Percentiles rank a stretch among this genome's conserved stretches.
Evolutionary conservation across 1,139 yeast species (phyloP).

Genomic region (Zhuliangozyma blackwelliae): DNA sequence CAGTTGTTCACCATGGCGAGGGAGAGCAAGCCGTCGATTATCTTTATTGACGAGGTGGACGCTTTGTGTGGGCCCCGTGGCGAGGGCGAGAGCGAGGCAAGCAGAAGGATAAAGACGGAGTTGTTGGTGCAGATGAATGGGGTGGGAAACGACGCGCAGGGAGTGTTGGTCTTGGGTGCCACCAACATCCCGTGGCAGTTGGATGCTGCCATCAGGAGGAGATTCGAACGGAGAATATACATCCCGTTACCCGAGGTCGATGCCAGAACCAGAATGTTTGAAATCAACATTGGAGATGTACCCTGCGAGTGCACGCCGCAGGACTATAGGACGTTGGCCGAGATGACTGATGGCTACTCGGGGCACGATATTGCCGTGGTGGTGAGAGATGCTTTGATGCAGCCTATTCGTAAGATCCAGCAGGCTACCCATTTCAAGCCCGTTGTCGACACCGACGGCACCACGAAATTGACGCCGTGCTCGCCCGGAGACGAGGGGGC

Average conservation of each 20-base stretch:
- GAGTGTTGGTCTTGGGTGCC: conserved; percentile 94
- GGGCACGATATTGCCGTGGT: conserved; percentile 98
- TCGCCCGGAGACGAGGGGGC: conserved; percentile 94
- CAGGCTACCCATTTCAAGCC: conserved; percentile 92
- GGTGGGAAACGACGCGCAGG: conserved; percentile 90
- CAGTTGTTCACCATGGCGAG: conserved; percentile 95
- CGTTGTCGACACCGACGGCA: conserved; percentile 32
- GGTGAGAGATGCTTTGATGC: conserved; percentile 96
- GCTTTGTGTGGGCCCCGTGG: conserved; percentile 98
- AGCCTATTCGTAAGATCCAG: conserved; percentile 93
- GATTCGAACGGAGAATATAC: conserved; percentile 93
- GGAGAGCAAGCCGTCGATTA: conserved; percentile 90
- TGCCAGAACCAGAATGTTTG: conserved; percentile 92
- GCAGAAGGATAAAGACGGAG: conserved; percentile 94
- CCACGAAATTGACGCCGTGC: conserved; percentile 73
- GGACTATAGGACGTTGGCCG: conserved; percentile 77
- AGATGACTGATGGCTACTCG: conserved; percentile 95
- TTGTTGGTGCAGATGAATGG: conserved; percentile 98
- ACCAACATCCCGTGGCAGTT: conserved; percentile 99
- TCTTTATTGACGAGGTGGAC: conserved; percentile 96
- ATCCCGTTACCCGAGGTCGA: conserved; percentile 91
- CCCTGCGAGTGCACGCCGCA: conserved; percentile 73
- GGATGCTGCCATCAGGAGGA: conserved; percentile 95
- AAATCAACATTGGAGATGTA: conserved; percentile 84
- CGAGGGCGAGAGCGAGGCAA: conserved; percentile 96